These are phyloP conservation scores for Nissolia schottii DNA, from an alignment of 306 rosid species.

Conservation along the genomic window DNA sequence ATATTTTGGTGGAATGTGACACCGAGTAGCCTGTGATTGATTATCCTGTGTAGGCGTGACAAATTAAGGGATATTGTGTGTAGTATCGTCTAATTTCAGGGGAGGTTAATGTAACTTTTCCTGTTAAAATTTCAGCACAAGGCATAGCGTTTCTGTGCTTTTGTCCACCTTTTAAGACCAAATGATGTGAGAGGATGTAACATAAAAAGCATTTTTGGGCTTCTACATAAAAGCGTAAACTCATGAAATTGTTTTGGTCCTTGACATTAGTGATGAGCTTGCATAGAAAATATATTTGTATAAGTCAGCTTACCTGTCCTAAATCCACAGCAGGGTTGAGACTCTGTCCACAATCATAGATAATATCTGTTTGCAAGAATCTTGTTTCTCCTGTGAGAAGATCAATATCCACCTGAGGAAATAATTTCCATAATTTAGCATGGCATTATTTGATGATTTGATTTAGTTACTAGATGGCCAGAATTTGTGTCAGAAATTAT, in stretches of 20 bases:
- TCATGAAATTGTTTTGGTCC: neutral
- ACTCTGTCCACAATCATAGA: constrained; percentile 90
- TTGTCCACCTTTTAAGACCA: too few relatives aligned
- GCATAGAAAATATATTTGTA: neutral
- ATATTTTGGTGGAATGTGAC: too few relatives aligned
- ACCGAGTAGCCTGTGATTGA: too few relatives aligned
- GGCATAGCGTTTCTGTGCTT: too few relatives aligned
- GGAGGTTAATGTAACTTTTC: too few relatives aligned
- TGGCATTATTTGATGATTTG: neutral
- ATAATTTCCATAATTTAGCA: constrained; percentile 14
- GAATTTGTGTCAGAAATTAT: too few relatives aligned
- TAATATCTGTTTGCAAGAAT: constrained; percentile 59
- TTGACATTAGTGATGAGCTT: neutral
- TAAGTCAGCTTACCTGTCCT: constrained; percentile 59
- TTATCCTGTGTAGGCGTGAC: too few relatives aligned
- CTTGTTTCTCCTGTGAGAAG: constrained; percentile 79
- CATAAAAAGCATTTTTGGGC: too few relatives aligned
- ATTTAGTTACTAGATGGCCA: neutral
- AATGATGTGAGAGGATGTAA: too few relatives aligned
- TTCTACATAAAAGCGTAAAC: too few relatives aligned
- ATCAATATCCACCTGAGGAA: constrained; percentile 81
- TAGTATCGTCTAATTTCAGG: too few relatives aligned
- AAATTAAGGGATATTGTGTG: too few relatives aligned
- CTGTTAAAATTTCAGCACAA: neutral
- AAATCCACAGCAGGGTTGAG: constrained; percentile 94